phyloP scores from a whole-genome alignment of 176 grass and related monocot species.

The Oryza officinalis region DNA sequence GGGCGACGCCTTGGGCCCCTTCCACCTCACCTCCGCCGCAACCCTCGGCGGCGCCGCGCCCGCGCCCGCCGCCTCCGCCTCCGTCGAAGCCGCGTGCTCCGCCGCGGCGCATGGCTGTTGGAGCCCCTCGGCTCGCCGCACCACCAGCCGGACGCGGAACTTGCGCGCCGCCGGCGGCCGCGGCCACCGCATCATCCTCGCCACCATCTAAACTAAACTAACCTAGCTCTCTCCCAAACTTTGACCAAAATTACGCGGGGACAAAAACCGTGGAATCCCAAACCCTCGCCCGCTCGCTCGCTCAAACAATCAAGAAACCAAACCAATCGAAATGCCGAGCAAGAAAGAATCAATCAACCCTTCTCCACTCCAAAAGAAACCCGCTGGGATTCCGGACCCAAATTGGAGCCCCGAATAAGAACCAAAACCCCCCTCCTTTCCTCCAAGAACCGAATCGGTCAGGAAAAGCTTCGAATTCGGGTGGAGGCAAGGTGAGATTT shows the following conservation, averaged over 20 bases:
- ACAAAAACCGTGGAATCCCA: not conserved
- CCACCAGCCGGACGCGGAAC: conserved; percentile 68
- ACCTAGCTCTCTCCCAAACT: not conserved
- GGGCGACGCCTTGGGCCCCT: conserved; percentile 68
- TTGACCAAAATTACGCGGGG: not conserved
- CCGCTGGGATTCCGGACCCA: not conserved
- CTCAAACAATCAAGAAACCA: not conserved
- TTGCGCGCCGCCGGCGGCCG: conserved; percentile 71
- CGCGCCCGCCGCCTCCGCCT: not conserved
- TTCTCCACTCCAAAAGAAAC: not conserved
- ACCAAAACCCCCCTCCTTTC: not conserved
- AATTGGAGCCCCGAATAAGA: not conserved
- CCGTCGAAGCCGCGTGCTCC: not conserved
- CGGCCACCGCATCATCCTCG: conserved; percentile 93
- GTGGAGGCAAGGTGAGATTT: conserved; percentile 17
- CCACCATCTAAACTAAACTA: conserved; percentile 46
- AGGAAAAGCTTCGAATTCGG: not conserved
- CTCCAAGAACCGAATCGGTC: not conserved
- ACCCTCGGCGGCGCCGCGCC: conserved; percentile 19
- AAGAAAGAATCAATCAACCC: not conserved
- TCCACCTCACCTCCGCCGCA: conserved; percentile 79
- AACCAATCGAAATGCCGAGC: not conserved
- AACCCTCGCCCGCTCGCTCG: not conserved
- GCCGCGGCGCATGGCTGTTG: not conserved
- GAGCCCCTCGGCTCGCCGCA: conserved; percentile 60